Evolutionary conservation across 2,329 filamentous ascomycete genomes (phyloP).

Genomic region (Celoporthe dispersa): DNA sequence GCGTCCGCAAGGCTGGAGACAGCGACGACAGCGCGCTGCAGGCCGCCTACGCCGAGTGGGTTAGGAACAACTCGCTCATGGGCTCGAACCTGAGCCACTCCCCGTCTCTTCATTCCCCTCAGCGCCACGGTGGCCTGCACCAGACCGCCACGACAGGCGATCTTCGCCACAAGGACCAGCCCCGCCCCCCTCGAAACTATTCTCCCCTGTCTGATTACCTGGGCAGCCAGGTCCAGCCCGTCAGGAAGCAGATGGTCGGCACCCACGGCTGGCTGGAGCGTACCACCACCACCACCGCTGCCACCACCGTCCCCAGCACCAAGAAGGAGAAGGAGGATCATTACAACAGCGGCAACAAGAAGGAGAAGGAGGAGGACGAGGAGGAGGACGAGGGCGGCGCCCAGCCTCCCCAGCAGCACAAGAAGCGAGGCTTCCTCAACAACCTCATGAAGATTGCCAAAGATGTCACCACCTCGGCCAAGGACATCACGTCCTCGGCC

Average conservation of each 20-base stretch:
- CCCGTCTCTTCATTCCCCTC: slow-evolving; percentile 6
- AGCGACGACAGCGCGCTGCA: slow-evolving; percentile 25
- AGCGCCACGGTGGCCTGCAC: slow-evolving; percentile 22
- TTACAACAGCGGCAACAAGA: slow-evolving; percentile 28
- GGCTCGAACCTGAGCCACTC: slow-evolving; percentile 10
- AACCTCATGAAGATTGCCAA: slow-evolving; percentile 58
- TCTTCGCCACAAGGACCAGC: slow-evolving; percentile 27
- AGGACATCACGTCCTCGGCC: slow-evolving; percentile 27
- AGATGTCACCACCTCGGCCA: slow-evolving; percentile 44
- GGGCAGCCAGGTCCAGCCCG: slow-evolving; percentile 44
- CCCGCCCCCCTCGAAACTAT: slow-evolving; percentile 36
- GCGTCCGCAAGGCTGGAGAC: slow-evolving; percentile 31
- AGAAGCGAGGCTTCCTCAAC: slow-evolving; percentile 49
- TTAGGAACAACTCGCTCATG: slow-evolving; percentile 14
- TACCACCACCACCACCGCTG: slow-evolving; percentile 38
- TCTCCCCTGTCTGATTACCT: slow-evolving; percentile 51
- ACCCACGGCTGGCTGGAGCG: slow-evolving; percentile 61
- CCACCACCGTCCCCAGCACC: neutral
- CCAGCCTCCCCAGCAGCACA: slow-evolving; percentile 33
- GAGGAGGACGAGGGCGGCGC: slow-evolving; percentile 17
- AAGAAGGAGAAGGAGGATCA: slow-evolving; percentile 29
- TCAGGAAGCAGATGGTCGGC: slow-evolving; percentile 58
- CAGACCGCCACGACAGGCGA: slow-evolving; percentile 28
- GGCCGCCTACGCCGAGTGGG: slow-evolving; percentile 9
- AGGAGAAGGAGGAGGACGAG: slow-evolving; percentile 15